These are phyloP conservation scores for Epithemia pelagica DNA, from an alignment of 108 stramenopile species.

Conservation along the genomic window DNA sequence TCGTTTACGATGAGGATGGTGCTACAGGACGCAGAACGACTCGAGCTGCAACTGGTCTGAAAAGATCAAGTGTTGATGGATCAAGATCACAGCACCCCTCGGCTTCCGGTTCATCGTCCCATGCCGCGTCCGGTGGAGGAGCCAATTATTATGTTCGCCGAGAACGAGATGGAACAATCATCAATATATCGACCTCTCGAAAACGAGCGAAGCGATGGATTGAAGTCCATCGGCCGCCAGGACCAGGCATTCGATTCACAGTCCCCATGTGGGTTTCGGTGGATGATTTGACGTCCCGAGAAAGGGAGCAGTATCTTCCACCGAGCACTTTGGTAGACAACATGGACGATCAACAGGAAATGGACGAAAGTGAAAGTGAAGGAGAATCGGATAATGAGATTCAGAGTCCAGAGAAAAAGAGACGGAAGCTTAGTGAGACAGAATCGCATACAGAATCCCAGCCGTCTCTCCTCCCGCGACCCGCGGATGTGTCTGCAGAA, in stretches of 20 bases:
- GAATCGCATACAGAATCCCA: too few species aligned
- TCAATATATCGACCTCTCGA: neutral
- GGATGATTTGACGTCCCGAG: slow-evolving; percentile 1
- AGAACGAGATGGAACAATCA: neutral
- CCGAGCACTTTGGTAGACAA: neutral
- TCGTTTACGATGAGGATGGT: neutral
- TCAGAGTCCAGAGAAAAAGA: too few species aligned
- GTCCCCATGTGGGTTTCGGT: slow-evolving; percentile 13
- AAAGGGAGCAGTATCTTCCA: slow-evolving; percentile 2
- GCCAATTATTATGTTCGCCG: neutral
- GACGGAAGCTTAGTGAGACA: too few species aligned
- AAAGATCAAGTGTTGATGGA: neutral
- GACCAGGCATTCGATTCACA: neutral
- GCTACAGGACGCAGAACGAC: neutral
- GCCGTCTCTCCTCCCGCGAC: too few species aligned
- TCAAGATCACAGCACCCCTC: too few species aligned
- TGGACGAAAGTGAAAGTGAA: neutral
- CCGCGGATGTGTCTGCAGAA: too few species aligned
- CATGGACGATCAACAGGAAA: neutral
- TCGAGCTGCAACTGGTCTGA: neutral
- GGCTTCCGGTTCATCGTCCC: neutral
- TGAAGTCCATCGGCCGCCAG: neutral
- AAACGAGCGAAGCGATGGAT: slow-evolving; percentile 2
- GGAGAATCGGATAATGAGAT: too few species aligned
- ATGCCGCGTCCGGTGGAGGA: neutral